Evolutionary conservation across 768 basidiomycete species (phyloP).

Genomic region (Strobilomyces dryophilus): DNA sequence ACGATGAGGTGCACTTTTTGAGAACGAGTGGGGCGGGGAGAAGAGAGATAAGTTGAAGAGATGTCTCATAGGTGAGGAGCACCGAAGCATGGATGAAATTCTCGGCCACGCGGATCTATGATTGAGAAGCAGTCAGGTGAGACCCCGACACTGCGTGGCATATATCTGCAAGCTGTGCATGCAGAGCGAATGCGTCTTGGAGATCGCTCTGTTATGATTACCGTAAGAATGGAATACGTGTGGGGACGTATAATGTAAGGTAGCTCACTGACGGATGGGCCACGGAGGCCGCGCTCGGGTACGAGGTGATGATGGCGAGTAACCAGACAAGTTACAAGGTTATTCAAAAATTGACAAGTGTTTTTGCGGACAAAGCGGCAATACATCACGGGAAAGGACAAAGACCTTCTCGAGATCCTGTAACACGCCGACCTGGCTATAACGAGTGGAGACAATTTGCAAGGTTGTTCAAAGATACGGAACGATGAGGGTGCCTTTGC

Average conservation of each 20-base stretch:
- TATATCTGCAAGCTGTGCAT: background rate
- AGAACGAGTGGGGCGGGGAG: background rate
- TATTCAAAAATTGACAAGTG: no score
- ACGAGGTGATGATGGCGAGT: no score
- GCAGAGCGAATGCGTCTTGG: background rate
- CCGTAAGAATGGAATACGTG: background rate
- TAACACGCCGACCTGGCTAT: background rate
- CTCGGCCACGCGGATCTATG: background rate
- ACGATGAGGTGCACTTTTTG: background rate
- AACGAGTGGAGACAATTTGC: background rate
- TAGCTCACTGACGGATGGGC: background rate
- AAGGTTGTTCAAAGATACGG: background rate
- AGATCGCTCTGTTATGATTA: background rate
- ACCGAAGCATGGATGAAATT: background rate
- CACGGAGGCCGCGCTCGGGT: no score
- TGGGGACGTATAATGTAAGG: background rate
- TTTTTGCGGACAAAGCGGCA: no score
- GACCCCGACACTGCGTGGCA: background rate
- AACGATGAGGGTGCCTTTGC: background rate
- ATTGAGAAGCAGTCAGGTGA: background rate
- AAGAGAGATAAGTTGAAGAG: background rate
- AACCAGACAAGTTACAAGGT: no score
- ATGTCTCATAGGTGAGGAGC: background rate
- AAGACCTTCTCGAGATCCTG: no score
- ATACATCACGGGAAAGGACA: no score